These are phyloP conservation scores for Lasiodiplodia sp. DNA, from an alignment of 2,329 filamentous ascomycete genomes.

Conservation along the genomic window DNA sequence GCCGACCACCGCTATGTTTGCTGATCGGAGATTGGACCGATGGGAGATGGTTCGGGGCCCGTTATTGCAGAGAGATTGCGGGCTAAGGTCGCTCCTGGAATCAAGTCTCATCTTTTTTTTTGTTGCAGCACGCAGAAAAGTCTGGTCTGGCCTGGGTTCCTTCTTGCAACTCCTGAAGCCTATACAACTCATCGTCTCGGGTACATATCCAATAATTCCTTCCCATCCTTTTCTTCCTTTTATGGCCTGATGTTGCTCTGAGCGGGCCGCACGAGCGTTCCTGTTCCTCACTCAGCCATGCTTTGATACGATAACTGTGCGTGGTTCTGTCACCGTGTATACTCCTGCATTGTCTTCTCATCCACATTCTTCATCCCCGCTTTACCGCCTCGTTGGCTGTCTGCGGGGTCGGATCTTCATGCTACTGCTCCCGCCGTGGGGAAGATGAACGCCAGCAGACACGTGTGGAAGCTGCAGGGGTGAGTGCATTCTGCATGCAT, in stretches of 20 bases:
- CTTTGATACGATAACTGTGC: neutral
- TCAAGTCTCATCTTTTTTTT: too few relatives aligned
- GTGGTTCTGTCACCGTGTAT: neutral
- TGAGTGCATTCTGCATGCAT: neutral
- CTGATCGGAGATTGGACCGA: too few relatives aligned
- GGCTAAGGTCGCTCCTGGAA: too few relatives aligned
- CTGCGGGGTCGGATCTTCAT: constrained; percentile 3
- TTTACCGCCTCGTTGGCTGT: constrained; percentile 4
- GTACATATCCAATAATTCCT: constrained; percentile 7
- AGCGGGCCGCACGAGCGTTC: neutral
- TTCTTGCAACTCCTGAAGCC: neutral
- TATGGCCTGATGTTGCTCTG: neutral
- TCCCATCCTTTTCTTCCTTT: neutral
- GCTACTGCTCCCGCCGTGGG: neutral
- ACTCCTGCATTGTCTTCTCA: neutral
- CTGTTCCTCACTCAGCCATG: neutral
- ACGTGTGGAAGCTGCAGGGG: neutral
- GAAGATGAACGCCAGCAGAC: neutral
- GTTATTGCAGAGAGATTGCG: too few relatives aligned
- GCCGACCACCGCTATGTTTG: too few relatives aligned
- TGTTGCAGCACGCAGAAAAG: neutral
- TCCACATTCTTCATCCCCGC: neutral
- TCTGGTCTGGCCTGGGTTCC: neutral
- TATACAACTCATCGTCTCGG: neutral
- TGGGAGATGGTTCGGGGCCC: too few relatives aligned